phyloP scores from a whole-genome alignment of 2,329 filamentous ascomycete genomes.

The Diplodia mutila region DNA sequence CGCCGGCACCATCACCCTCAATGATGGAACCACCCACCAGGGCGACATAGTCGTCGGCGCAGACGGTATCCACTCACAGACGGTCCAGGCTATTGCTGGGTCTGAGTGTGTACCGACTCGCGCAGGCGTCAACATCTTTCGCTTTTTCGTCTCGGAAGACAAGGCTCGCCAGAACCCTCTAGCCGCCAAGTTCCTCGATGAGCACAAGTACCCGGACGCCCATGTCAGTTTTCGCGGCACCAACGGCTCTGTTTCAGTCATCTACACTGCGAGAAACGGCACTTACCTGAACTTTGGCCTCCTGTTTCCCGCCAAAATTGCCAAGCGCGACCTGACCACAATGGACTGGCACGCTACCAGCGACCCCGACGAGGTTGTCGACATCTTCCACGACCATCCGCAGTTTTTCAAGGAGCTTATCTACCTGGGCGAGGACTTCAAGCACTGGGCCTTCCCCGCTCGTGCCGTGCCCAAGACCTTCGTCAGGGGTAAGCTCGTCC shows the following conservation, averaged over 20 bases:
- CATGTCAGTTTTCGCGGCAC: constrained; percentile 7
- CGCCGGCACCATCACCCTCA: constrained; percentile 7
- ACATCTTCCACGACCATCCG: constrained; percentile 12
- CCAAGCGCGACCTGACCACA: constrained; percentile 7
- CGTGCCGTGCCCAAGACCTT: neutral
- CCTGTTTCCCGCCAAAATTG: constrained; percentile 3
- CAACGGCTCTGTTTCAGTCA: constrained; percentile 11
- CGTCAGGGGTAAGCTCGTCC: constrained; percentile 22
- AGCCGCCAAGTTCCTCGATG: constrained; percentile 10
- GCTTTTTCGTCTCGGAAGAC: constrained; percentile 11
- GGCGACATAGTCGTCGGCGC: constrained; percentile 14
- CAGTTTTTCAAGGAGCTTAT: constrained; percentile 19
- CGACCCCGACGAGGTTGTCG: constrained; percentile 13
- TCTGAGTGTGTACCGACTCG: constrained; percentile 12
- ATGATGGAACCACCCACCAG: neutral
- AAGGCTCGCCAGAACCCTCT: constrained; percentile 9
- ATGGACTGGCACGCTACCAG: constrained; percentile 19
- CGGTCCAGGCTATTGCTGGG: constrained; percentile 12
- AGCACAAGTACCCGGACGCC: neutral
- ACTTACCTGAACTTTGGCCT: constrained; percentile 20
- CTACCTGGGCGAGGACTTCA: constrained; percentile 13
- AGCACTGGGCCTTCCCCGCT: constrained; percentile 18
- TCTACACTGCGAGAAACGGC: constrained; percentile 12
- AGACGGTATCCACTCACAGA: constrained; percentile 21
- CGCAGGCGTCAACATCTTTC: constrained; percentile 17